phyloP scores from a whole-genome alignment of 306 rosid genomes.

The Acmispon strigosus region DNA sequence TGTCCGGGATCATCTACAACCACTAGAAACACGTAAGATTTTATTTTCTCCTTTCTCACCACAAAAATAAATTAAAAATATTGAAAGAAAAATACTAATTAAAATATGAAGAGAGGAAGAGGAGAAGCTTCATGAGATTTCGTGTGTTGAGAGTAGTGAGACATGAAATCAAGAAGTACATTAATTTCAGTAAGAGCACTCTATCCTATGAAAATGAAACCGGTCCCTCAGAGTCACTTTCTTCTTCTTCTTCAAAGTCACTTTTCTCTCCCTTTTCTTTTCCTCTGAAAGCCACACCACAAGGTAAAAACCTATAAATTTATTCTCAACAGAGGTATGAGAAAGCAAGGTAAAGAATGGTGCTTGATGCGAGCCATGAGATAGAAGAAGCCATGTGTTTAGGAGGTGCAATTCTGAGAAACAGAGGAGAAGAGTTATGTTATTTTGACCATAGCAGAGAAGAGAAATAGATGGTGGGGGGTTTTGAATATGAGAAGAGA shows the following conservation, averaged over 20 bases:
- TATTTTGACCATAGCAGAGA: too few relatives aligned
- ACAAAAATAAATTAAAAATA: not conserved
- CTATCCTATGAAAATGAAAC: not conserved
- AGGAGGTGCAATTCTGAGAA: not conserved
- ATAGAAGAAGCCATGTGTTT: slow-evolving; percentile 38
- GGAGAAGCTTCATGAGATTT: not conserved
- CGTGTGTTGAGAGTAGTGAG: not conserved
- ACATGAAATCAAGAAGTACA: not conserved
- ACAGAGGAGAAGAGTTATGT: not conserved
- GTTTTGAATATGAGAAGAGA: not conserved
- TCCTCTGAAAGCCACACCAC: slow-evolving; percentile 15
- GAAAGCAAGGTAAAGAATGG: slow-evolving; percentile 36
- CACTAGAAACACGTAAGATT: not conserved
- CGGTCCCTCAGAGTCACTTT: slow-evolving; percentile 45
- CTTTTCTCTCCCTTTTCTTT: slow-evolving; percentile 36
- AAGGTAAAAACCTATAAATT: too few relatives aligned
- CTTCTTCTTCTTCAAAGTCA: slow-evolving; percentile 41
- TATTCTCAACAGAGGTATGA: not conserved
- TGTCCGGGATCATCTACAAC: not conserved
- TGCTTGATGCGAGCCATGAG: slow-evolving; percentile 45
- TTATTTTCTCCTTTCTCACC: not conserved
- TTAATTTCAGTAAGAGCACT: slow-evolving; percentile 5
- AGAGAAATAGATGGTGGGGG: not conserved
- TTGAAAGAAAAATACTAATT: not conserved
- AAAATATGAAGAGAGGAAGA: not conserved